A percentile compares a stretch with the other conserved stretches of the same genome.
Conservation (phyloP, 2,329 filamentous ascomycete species). For the Drechslera avenae region DNA sequence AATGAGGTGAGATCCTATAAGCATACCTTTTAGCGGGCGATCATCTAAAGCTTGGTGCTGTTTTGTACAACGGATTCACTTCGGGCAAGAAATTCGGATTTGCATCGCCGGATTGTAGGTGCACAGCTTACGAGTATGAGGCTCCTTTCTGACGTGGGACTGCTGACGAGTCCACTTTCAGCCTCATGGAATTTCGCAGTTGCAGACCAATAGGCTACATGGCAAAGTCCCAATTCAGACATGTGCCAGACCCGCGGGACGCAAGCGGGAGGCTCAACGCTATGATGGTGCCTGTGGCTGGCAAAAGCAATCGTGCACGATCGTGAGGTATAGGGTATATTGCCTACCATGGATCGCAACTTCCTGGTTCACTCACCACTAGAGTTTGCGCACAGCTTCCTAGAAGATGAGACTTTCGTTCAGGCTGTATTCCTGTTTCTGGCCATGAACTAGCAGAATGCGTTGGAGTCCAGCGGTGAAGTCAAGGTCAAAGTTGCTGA, state of each 20-base stretch:
- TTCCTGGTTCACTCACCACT: background rate
- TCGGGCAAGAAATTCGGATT: background rate
- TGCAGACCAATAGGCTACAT: background rate
- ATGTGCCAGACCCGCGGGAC: background rate
- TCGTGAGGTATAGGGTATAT: background rate
- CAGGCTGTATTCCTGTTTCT: background rate
- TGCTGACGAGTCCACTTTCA: conserved; percentile 14
- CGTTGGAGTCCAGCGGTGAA: conserved; percentile 19
- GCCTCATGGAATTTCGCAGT: conserved; percentile 10
- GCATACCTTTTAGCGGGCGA: conserved; percentile 27
- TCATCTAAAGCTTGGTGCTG: conserved; percentile 25
- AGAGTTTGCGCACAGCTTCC: background rate
- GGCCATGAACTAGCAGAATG: background rate
- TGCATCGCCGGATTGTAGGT: conserved; percentile 4
- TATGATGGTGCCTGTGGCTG: conserved; percentile 3
- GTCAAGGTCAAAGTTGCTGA: conserved; percentile 13
- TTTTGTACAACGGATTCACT: conserved; percentile 12
- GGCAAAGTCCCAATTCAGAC: too few species aligned
- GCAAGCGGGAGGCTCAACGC: background rate
- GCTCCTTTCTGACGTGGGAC: conserved; percentile 12
- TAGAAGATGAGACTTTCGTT: background rate
- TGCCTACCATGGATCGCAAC: background rate
- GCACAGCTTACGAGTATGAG: background rate
- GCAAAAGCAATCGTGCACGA: background rate
- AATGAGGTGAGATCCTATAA: conserved; percentile 22